Evolutionary conservation across 2,329 filamentous ascomycete species (phyloP).

Genomic region (Botryotinia globosa): DNA sequence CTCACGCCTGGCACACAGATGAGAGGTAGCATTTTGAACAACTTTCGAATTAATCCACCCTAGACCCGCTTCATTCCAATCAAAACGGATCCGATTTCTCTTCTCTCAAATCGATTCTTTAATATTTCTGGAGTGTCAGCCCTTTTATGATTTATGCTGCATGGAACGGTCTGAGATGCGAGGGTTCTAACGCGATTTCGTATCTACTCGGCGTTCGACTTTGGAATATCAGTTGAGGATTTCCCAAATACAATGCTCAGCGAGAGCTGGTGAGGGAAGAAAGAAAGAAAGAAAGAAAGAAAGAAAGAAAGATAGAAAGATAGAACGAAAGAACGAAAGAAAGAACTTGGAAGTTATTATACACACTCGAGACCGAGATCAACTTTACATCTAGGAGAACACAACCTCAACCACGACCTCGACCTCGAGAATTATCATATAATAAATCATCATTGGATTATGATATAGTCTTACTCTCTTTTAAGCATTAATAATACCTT

Average conservation of each 20-base stretch:
- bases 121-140: neutral
- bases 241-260: slow-evolving; percentile 28
- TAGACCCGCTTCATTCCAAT: slow-evolving; percentile 16
- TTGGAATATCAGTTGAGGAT: slow-evolving; percentile 3
- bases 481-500: neutral
- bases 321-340: slow-evolving; percentile 25
- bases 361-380: slow-evolving; percentile 8
- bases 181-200: slow-evolving; percentile 3
- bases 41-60: slow-evolving; percentile 1
- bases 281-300: slow-evolving; percentile 23
- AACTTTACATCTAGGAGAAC: neutral
- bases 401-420: neutral
- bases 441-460: neutral
- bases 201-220: slow-evolving; percentile 14
- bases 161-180: slow-evolving; percentile 10
- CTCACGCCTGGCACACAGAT: neutral
- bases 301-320: neutral
- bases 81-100: slow-evolving; percentile 2
- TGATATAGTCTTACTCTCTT: neutral
- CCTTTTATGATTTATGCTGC: slow-evolving; percentile 3
- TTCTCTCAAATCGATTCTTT: slow-evolving; percentile 6
- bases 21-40: slow-evolving; percentile 11
- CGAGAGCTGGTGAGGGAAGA: slow-evolving; percentile 28
- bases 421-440: neutral
- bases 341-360: neutral